Base-by-base conservation (phyloP, 306 rosid species). In the Erythrophleum fordii region DNA sequence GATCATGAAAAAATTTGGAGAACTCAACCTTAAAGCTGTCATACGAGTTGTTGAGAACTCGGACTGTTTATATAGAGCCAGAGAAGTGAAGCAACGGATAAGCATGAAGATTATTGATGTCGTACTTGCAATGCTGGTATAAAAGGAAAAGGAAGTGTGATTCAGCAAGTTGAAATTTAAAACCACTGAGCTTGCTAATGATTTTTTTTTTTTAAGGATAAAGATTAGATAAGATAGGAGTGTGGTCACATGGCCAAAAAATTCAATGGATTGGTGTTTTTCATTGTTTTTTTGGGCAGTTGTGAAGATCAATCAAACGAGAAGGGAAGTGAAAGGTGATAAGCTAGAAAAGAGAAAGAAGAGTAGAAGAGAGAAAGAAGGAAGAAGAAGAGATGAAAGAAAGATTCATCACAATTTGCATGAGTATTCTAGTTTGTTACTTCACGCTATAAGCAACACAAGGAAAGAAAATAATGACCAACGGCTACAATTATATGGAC, bases 81-180 rank as follows among this genome's bases (percentile, higher is more conserved):
- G 67, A 52, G 14, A 55, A 73, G 67, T 53, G 77, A 55, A 53
- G 53, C 73, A 25, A 37, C n/a, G 56, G 52, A 39, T 14, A 52
- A 73, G 78, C 41, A 3, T 26, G 78, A 44, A 72, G 20, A 53
- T 22, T 34, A 34, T 11, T n/a, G 76, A 71, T 51, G 60, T 72
- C 16, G 8, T 6, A 29, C n/a, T 8, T 29, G 5, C 28, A 29
- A 29, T 46, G 59, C 7, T 46, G 13, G 23, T 69, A 14, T 28
- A 51, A 49, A 51, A 51, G n/a, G 45, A 44, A 75, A 73, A 10
- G 18, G 41, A 61, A 51, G 12, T 34, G 41, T 18, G 25, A 65
- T 46, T 34, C 31, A 44, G 58, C 31, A 49, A 45, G 35, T 46
- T 41, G 48, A 64, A 56, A 76, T 11, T n/a, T 13, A 18, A 73